Evolutionary conservation across 164 flowering plant species (phyloP).

Genomic region (Amborella trichopoda): DNA sequence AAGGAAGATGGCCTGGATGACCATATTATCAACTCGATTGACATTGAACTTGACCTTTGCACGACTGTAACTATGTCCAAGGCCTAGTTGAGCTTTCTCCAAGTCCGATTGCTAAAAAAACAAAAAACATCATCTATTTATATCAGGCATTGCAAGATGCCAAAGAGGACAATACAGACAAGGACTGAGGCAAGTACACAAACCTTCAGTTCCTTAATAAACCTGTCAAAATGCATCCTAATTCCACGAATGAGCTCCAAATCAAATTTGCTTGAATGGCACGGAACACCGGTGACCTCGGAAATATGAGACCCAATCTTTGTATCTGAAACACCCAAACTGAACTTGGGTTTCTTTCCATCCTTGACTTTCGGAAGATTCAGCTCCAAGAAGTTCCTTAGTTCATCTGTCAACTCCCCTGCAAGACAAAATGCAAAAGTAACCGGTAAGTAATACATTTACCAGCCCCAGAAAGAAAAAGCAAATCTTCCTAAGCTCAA

Average conservation of each 20-base stretch:
- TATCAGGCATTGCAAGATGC: not conserved
- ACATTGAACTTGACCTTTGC: slow-evolving; percentile 99
- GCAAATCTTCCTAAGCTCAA: too few relatives aligned
- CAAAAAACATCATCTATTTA: not conserved
- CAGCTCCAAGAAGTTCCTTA: slow-evolving; percentile 76
- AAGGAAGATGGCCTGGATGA: slow-evolving; percentile 92
- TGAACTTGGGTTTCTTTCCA: slow-evolving; percentile 71
- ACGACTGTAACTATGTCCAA: slow-evolving; percentile 92
- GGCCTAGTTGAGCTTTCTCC: slow-evolving; percentile 92
- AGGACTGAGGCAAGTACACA: not conserved
- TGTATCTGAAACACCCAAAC: slow-evolving; percentile 72
- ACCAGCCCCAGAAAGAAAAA: too few relatives aligned
- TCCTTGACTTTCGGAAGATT: slow-evolving; percentile 83
- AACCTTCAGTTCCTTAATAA: slow-evolving; percentile 87
- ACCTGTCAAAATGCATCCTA: slow-evolving; percentile 70
- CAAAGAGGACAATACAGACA: not conserved
- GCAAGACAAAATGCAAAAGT: slow-evolving; percentile 5
- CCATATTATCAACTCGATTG: slow-evolving; percentile 95
- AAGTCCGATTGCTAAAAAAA: slow-evolving; percentile 51
- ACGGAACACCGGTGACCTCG: slow-evolving; percentile 77
- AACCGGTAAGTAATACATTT: not conserved
- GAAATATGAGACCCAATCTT: slow-evolving; percentile 84
- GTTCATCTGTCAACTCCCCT: slow-evolving; percentile 91
- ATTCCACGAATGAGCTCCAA: slow-evolving; percentile 86
- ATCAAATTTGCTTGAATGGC: slow-evolving; percentile 80